Conservation (phyloP, 2,329 filamentous ascomycete species). For the Pseudocercospora fijiensis region DNA sequence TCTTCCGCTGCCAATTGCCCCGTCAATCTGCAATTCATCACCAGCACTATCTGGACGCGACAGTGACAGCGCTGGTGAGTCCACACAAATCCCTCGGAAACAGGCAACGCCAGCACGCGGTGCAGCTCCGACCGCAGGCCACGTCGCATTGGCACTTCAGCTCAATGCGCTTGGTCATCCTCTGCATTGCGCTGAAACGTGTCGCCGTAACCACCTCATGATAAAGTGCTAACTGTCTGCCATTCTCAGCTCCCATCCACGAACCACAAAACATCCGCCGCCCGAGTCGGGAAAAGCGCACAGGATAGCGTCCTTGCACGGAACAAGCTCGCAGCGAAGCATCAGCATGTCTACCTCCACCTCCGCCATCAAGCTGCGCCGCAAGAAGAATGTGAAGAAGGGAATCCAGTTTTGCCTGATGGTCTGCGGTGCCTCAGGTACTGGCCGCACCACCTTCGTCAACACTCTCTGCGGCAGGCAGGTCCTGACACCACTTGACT, state of each 20-base stretch:
- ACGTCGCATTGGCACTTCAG: conserved; percentile 10
- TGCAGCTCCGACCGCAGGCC: neutral
- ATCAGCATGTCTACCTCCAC: conserved; percentile 37
- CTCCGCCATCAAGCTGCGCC: conserved; percentile 79
- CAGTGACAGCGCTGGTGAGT: conserved; percentile 18
- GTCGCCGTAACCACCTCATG: neutral
- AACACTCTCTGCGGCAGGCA: conserved; percentile 97
- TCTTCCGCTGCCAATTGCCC: neutral
- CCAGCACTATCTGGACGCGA: neutral
- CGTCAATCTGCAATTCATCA: neutral
- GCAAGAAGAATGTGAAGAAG: conserved; percentile 99
- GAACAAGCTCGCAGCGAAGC: conserved; percentile 19
- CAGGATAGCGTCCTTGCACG: conserved; percentile 30
- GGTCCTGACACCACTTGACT: conserved; percentile 87
- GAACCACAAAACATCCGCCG: neutral
- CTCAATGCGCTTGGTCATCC: neutral
- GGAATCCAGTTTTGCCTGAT: conserved; percentile 99
- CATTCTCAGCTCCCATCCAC: neutral
- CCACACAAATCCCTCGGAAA: neutral
- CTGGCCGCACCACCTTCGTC: conserved; percentile 97
- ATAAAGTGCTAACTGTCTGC: conserved; percentile 3
- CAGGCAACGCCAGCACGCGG: conserved; percentile 4
- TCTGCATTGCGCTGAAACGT: neutral
- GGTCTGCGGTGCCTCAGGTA: conserved; percentile 98
- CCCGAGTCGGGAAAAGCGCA: conserved; percentile 17